Evolutionary conservation across 306 rosid genomes (phyloP).

Genomic region (Calophaca sinica): DNA sequence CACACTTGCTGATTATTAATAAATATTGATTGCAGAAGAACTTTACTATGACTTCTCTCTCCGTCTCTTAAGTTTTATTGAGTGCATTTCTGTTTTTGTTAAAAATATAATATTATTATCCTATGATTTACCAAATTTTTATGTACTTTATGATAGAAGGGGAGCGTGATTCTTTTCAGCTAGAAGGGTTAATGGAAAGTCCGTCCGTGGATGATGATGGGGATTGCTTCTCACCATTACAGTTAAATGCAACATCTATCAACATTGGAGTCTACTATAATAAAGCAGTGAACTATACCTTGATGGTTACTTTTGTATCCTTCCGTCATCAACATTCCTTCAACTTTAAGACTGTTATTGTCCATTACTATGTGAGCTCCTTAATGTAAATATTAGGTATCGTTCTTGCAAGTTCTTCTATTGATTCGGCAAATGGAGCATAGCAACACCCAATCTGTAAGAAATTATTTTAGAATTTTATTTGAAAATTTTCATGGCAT

Average conservation of each 20-base stretch:
- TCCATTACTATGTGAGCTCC: slow-evolving; percentile 54
- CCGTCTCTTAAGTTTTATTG: not conserved
- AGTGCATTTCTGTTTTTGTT: slow-evolving; percentile 23
- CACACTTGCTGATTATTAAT: slow-evolving; percentile 9
- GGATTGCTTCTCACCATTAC: slow-evolving; percentile 89
- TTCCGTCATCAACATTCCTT: slow-evolving; percentile 40
- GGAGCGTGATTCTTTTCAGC: slow-evolving; percentile 75
- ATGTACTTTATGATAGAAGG: slow-evolving; percentile 62
- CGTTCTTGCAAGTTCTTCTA: slow-evolving; percentile 97
- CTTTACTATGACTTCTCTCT: not conserved
- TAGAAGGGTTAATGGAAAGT: slow-evolving; percentile 95
- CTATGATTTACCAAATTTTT: slow-evolving; percentile 39
- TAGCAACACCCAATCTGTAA: slow-evolving; percentile 97
- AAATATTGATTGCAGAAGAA: not conserved
- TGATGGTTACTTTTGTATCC: slow-evolving; percentile 99
- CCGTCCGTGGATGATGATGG: slow-evolving; percentile 88
- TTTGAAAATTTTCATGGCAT: slow-evolving; percentile 13
- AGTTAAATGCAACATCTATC: slow-evolving; percentile 87
- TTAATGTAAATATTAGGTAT: slow-evolving; percentile 71
- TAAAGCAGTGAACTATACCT: slow-evolving; percentile 97
- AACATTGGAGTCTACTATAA: slow-evolving; percentile 92
- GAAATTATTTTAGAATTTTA: slow-evolving; percentile 42
- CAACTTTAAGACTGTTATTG: slow-evolving; percentile 39
- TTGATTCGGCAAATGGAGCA: slow-evolving; percentile 99
- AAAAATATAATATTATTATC: slow-evolving; percentile 25